phyloP scores from a whole-genome alignment of 2,329 filamentous ascomycete species.

The Verticillium isaacii region DNA sequence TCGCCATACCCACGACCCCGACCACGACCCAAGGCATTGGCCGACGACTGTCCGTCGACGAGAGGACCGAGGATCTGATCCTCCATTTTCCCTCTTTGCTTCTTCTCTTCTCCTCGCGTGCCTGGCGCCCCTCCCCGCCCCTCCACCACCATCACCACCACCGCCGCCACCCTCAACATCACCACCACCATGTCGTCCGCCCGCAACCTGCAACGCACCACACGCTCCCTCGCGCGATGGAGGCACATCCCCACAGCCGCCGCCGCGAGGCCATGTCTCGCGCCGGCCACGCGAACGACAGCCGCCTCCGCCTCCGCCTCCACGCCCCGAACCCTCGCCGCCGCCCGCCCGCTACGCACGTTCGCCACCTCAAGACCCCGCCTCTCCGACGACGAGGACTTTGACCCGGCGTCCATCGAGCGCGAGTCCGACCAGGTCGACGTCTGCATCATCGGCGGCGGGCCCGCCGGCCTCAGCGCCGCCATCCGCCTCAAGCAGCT shows the following conservation, averaged over 20 bases:
- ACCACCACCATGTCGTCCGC: constrained; percentile 30
- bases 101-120: constrained; percentile 18
- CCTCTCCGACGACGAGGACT: constrained; percentile 39
- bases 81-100: constrained; percentile 1
- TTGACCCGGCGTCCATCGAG: constrained; percentile 66
- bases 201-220: constrained; percentile 33
- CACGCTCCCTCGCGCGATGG: constrained; percentile 22
- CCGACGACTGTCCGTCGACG: not conserved
- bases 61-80: not conserved
- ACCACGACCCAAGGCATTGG: not conserved
- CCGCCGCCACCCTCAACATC: constrained; percentile 17
- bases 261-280: constrained; percentile 5
- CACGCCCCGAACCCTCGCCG: not conserved
- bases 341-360: constrained; percentile 2
- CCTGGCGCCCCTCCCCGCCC: not conserved
- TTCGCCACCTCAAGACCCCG: constrained; percentile 8
- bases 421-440: constrained; percentile 92
- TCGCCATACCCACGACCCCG: not conserved
- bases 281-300: constrained; percentile 5
- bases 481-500: constrained; percentile 94
- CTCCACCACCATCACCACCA: not conserved
- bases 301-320: not conserved
- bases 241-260: constrained; percentile 16
- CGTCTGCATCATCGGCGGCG: constrained; percentile 93
- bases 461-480: constrained; percentile 84